These are phyloP conservation scores for Saccharomycopsis capsularis DNA, from an alignment of 805 yeast genomes.

Conservation along the genomic window DNA sequence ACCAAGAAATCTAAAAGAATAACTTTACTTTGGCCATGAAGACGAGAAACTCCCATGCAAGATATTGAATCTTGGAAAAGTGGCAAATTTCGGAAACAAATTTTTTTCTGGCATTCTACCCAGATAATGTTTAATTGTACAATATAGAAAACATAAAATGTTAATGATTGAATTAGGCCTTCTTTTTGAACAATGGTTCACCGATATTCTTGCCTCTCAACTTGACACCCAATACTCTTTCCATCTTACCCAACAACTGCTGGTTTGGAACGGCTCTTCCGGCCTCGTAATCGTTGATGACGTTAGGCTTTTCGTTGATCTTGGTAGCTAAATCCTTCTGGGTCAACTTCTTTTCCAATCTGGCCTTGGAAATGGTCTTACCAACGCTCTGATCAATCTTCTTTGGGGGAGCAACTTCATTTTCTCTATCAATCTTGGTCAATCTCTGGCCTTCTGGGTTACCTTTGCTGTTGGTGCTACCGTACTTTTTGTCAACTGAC, in stretches of 20 bases:
- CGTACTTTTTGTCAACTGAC: conserved; percentile 88
- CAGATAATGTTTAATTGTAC: no score
- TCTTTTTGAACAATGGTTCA: conserved; percentile 64
- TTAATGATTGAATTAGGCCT: no score
- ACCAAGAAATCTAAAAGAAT: no score
- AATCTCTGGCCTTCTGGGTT: conserved; percentile 92
- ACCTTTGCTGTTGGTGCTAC: conserved; percentile 47
- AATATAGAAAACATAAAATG: no score
- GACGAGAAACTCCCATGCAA: no score
- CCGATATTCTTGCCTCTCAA: conserved; percentile 96
- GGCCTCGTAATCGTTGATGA: conserved; percentile 93
- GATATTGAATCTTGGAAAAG: no score
- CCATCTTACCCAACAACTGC: conserved; percentile 86
- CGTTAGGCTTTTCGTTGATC: conserved; percentile 91
- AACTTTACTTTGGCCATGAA: no score
- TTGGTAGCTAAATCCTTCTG: conserved; percentile 96
- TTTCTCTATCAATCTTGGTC: conserved; percentile 87
- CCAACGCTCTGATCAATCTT: conserved; percentile 83
- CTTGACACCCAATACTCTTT: conserved; percentile 89
- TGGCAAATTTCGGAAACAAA: no score
- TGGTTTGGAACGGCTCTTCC: conserved; percentile 96
- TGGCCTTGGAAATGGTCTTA: conserved; percentile 73
- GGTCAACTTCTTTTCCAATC: conserved; percentile 81
- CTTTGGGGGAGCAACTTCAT: conserved; percentile 88
- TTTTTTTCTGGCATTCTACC: no score